phyloP scores from a whole-genome alignment of 352 stramenopile genomes.

The Thraustotheca clavata region DNA sequence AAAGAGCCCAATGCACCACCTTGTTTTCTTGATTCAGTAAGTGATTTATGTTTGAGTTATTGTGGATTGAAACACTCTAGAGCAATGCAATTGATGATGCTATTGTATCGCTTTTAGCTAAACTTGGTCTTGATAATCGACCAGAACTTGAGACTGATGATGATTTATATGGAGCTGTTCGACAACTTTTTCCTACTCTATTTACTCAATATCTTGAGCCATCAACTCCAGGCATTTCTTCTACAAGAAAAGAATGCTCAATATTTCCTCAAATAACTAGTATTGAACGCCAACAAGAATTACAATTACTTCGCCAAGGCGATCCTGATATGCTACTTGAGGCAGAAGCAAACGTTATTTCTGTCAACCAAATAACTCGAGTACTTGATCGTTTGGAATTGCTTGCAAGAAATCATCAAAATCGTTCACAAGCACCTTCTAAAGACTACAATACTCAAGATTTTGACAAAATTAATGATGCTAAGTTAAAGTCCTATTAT shows the following conservation, averaged over 20 bases:
- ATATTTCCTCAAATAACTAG: conserved; percentile 1
- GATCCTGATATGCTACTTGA: conserved; percentile 6
- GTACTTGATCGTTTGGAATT: conserved; percentile 28
- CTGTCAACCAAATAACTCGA: neutral
- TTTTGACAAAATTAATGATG: neutral
- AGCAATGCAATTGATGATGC: neutral
- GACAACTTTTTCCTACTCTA: conserved; percentile 5
- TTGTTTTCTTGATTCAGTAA: conserved; percentile 5
- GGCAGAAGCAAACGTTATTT: conserved; percentile 8
- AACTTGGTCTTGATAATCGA: conserved; percentile 1
- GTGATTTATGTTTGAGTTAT: too few species aligned
- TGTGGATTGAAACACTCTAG: too few species aligned
- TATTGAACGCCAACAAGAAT: neutral
- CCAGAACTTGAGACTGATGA: neutral
- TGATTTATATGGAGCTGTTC: neutral
- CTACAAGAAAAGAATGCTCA: neutral
- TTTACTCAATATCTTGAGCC: neutral
- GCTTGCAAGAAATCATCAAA: conserved; percentile 31
- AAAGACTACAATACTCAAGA: conserved; percentile 24
- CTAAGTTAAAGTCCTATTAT: conserved; percentile 27
- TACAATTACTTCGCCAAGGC: neutral
- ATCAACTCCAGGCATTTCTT: neutral
- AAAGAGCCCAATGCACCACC: too few species aligned
- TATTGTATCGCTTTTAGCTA: neutral
- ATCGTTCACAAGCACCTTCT: conserved; percentile 22